These are phyloP conservation scores for Penicillium cataractarum DNA, from an alignment of 495 filamentous ascomycete genomes.

Conservation along the genomic window DNA sequence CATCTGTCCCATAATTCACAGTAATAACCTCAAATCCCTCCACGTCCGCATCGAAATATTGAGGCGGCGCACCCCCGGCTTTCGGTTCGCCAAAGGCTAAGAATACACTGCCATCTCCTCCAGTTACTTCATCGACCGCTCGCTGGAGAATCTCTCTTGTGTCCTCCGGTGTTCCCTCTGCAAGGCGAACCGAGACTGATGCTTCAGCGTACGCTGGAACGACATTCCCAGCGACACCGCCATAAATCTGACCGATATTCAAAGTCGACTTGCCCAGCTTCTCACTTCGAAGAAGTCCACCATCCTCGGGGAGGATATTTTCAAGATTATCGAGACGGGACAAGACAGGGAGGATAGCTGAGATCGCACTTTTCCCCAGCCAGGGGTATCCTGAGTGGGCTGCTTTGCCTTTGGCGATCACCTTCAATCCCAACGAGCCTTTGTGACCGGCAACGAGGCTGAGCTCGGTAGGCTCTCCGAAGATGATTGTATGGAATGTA, in stretches of 20 bases:
- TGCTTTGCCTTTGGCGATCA: constrained; percentile 66
- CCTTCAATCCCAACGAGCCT: constrained; percentile 58
- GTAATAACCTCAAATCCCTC: not conserved
- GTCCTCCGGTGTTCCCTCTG: constrained; percentile 58
- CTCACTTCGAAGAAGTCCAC: constrained; percentile 44
- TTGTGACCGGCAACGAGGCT: constrained; percentile 87
- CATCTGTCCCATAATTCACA: not conserved
- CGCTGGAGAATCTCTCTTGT: not conserved
- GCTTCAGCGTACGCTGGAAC: constrained; percentile 72
- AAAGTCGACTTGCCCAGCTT: constrained; percentile 81
- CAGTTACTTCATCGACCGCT: not conserved
- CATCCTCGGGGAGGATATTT: constrained; percentile 51
- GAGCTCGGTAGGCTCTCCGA: constrained; percentile 84
- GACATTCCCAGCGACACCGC: constrained; percentile 84
- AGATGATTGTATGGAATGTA: constrained; percentile 68
- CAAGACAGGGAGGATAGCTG: constrained; percentile 53
- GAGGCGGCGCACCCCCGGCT: constrained; percentile 70
- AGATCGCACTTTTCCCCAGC: constrained; percentile 71
- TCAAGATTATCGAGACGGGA: constrained; percentile 57
- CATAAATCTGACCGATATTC: constrained; percentile 74
- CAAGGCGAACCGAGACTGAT: constrained; percentile 67
- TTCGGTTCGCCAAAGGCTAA: not conserved
- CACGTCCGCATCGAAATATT: constrained; percentile 72
- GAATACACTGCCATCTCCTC: not conserved
- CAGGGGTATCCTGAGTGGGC: constrained; percentile 79